Evolutionary conservation across 1,284 basidiomycete genomes (phyloP).

Genomic region (Ceratobasidium sp.): DNA sequence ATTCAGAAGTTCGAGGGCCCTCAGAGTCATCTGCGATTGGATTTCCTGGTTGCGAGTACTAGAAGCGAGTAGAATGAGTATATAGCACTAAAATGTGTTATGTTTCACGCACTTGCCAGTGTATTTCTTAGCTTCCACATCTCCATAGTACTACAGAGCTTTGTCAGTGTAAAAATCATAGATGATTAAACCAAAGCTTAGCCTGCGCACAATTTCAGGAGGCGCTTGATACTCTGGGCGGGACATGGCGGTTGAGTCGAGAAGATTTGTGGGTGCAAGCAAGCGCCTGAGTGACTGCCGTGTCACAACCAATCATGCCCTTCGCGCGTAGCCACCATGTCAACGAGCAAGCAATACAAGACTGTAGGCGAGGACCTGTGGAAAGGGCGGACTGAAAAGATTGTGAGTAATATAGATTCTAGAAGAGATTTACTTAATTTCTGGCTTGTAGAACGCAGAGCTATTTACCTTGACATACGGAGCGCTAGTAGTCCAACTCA

Average conservation of each 20-base stretch:
- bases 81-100: slow-evolving; percentile 11
- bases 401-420: slow-evolving; percentile 63
- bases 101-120: slow-evolving; percentile 80
- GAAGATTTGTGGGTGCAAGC: slow-evolving; percentile 30
- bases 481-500: slow-evolving; percentile 96
- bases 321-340: slow-evolving; percentile 36
- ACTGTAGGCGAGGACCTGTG: slow-evolving; percentile 89
- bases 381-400: slow-evolving; percentile 90
- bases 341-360: slow-evolving; percentile 73
- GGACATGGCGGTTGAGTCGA: slow-evolving; percentile 72
- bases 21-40: slow-evolving; percentile 97
- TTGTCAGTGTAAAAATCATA: slow-evolving; percentile 10
- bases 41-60: slow-evolving; percentile 97
- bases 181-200: not conserved
- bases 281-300: slow-evolving; percentile 19
- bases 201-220: slow-evolving; percentile 87
- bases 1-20: slow-evolving; percentile 91
- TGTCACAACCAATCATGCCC: slow-evolving; percentile 22
- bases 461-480: slow-evolving; percentile 98
- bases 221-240: slow-evolving; percentile 95
- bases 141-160: slow-evolving; percentile 88
- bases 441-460: slow-evolving; percentile 82
- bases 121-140: slow-evolving; percentile 95
- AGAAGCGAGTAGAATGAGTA: slow-evolving; percentile 30
- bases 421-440: not conserved